Base-by-base conservation (phyloP, 495 filamentous ascomycete genomes). In the Lasiosphaeriaceae sp. region DNA sequence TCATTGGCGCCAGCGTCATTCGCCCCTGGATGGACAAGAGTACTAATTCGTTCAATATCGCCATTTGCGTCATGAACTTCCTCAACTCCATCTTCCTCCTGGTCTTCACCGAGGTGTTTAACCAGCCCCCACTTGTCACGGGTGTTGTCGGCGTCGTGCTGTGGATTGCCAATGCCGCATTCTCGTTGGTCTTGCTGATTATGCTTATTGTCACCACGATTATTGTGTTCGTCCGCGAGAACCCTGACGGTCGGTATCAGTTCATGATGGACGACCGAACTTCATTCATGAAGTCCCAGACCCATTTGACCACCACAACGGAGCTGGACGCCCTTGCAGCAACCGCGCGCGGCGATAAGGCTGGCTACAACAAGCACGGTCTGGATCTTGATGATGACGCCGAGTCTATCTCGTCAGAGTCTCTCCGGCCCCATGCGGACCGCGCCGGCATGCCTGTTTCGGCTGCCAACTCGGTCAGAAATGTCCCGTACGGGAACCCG, bases 11-110 rank as follows among this genome's bases (percentile, higher is more conserved):
- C 51, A 89, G 84, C 63, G 84, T 96, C 46, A 75, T 97, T 64
- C 86, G 90, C 49, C 94, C 94, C 12, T 98, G 92, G 87, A 97
- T 98, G 94, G 94, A 98, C 80, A 97, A 96, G 84, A 95, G 92
- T 75, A 97, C 93, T 57, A 98, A 98, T 69, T 83, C 86, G 58
- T 96, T 95, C 82, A 98, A 98, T 77, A 96, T 98, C 62, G 80
- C 93, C 52, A 97, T 98, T 66, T 86, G 83, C 55, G 86, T 81
- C 21, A 77, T 96, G 68, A 97, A 97, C 74, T 96, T 97, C 69
- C 65, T 97, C 67, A 96, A 96, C 71, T 83, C 85, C 59, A 85
- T 95, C 72, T 93, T 93, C 76, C 77, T 95, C 21, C 73, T 95
- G 20, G 82, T 95, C 56, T 94, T 92, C 74, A 89, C 85, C n/a